Evolutionary conservation across 352 stramenopile genomes (phyloP).

Genomic region (Halophytophthora batemanensis): DNA sequence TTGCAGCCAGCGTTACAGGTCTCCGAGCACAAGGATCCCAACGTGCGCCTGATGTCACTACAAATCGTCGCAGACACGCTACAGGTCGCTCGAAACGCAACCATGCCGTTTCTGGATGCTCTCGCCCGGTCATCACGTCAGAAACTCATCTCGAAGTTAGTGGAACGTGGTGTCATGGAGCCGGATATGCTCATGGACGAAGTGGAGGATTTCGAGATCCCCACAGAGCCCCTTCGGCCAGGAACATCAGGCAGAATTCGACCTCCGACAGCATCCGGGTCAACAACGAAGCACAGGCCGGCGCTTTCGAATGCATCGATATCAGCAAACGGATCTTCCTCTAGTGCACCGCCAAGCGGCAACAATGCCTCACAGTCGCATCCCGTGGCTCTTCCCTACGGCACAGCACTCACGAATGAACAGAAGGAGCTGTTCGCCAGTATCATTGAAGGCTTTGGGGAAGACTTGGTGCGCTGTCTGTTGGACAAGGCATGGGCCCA

Average conservation of each 20-base stretch:
- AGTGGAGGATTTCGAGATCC: slow-evolving; percentile 76
- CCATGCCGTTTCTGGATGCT: slow-evolving; percentile 71
- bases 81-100: slow-evolving; percentile 47
- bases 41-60: slow-evolving; percentile 55
- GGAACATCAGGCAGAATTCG: slow-evolving; percentile 53
- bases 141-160: slow-evolving; percentile 81
- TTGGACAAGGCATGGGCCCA: slow-evolving; percentile 81
- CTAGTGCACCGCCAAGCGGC: slow-evolving; percentile 13
- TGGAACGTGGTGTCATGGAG: slow-evolving; percentile 68
- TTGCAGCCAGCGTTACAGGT: slow-evolving; percentile 64
- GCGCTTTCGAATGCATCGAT: slow-evolving; percentile 55
- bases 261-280: slow-evolving; percentile 66
- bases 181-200: slow-evolving; percentile 83
- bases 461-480: slow-evolving; percentile 71
- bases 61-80: slow-evolving; percentile 72
- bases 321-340: slow-evolving; percentile 21
- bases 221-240: slow-evolving; percentile 32
- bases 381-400: slow-evolving; percentile 57
- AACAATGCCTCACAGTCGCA: slow-evolving; percentile 21
- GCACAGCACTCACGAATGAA: slow-evolving; percentile 56
- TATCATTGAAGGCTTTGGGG: slow-evolving; percentile 61
- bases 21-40: slow-evolving; percentile 71
- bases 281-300: slow-evolving; percentile 75
- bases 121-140: slow-evolving; percentile 60
- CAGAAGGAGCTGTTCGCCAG: slow-evolving; percentile 47